These are phyloP conservation scores for Gastrolobium villosum DNA, from an alignment of 306 rosid species.

Conservation along the genomic window DNA sequence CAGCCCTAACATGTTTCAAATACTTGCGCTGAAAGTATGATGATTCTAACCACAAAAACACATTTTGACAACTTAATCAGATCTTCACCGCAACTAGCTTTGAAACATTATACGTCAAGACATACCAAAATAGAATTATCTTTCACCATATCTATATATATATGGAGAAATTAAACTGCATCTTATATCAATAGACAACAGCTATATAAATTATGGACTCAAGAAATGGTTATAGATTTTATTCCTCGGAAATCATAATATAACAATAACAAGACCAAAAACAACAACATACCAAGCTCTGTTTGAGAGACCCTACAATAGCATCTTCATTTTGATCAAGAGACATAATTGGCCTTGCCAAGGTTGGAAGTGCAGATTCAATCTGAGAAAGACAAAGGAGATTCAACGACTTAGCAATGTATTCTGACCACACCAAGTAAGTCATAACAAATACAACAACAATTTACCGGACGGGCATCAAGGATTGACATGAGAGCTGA, in stretches of 20 bases:
- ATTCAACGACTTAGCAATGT: conserved; percentile 35
- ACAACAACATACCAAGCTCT: conserved; percentile 79
- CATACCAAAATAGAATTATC: conserved; percentile 9
- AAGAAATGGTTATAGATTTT: conserved; percentile 27
- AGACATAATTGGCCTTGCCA: conserved; percentile 98
- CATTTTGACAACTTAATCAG: conserved; percentile 12
- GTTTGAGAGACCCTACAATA: conserved; percentile 89
- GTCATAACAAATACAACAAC: conserved; percentile 21
- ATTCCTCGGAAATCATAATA: conserved; percentile 34
- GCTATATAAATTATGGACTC: conserved; percentile 16
- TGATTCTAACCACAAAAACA: conserved; percentile 25
- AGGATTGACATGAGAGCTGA: conserved; percentile 86
- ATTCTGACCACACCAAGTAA: conserved; percentile 19
- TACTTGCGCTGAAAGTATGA: background rate
- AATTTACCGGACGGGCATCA: conserved; percentile 86
- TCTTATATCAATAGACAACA: conserved; percentile 21
- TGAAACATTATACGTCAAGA: conserved; percentile 5
- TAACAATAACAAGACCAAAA: conserved; percentile 34
- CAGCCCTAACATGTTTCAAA: conserved; percentile 11
- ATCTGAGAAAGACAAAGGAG: conserved; percentile 62
- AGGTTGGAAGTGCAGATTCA: conserved; percentile 96
- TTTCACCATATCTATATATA: conserved; percentile 13
- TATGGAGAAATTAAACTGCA: background rate
- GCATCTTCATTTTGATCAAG: conserved; percentile 99
- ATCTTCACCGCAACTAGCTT: conserved; percentile 25